A percentile compares a stretch with the other conserved stretches of the same genome.
Conservation (phyloP, 2,329 filamentous ascomycete species). For the Trichoderma koningii region DNA sequence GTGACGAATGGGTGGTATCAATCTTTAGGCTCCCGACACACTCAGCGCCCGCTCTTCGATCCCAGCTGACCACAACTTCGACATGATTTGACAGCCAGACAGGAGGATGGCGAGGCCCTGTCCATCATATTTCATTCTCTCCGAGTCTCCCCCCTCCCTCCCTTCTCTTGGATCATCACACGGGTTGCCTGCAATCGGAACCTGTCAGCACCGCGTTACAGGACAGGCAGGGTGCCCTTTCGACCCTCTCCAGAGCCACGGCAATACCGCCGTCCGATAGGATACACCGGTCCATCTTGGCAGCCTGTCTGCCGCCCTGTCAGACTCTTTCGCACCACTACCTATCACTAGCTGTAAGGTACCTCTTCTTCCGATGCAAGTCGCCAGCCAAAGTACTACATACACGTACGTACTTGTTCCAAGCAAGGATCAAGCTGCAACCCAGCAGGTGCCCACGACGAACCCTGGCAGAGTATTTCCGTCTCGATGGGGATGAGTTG, state of each 20-base stretch:
- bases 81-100: not conserved
- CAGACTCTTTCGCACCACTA: no score
- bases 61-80: not conserved
- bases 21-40: not conserved
- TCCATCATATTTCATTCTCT: conserved; percentile 15
- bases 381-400: no score
- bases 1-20: not conserved
- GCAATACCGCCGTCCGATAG: not conserved
- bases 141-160: not conserved
- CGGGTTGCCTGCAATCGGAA: no score
- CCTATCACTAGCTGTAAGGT: not conserved
- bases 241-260: not conserved
- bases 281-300: not conserved
- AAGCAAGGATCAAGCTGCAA: conserved; percentile 1
- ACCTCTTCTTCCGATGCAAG: no score
- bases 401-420: no score
- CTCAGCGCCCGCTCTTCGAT: not conserved
- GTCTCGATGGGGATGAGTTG: not conserved
- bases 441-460: not conserved
- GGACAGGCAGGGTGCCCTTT: not conserved
- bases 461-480: not conserved
- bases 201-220: not conserved
- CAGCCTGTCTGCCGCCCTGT: not conserved
- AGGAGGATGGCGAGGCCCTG: not conserved
- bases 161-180: no score